Conservation (phyloP, 2,329 filamentous ascomycete species). For the Nannizziopsis barbatae region DNA sequence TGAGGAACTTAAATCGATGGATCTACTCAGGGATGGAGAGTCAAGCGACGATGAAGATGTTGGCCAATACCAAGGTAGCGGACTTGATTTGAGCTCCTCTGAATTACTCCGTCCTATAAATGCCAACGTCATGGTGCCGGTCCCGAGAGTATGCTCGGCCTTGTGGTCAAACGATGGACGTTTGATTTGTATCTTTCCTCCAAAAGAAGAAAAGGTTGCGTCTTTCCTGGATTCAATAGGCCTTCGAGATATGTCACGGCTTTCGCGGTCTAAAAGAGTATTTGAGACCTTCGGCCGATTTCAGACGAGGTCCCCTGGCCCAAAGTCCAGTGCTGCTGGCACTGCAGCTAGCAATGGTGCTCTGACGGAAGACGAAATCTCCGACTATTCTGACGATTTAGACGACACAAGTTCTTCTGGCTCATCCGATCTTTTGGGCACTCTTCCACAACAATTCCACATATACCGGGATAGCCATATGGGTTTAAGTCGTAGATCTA, state of each 20-base stretch:
- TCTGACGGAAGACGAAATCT: constrained; percentile 35
- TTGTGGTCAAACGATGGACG: constrained; percentile 48
- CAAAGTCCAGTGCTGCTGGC: constrained; percentile 34
- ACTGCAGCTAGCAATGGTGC: constrained; percentile 32
- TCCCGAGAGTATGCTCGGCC: constrained; percentile 49
- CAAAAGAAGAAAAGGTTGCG: constrained; percentile 41
- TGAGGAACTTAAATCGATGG: constrained; percentile 34
- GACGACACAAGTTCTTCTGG: constrained; percentile 47
- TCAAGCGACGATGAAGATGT: constrained; percentile 66
- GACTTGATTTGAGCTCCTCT: constrained; percentile 39
- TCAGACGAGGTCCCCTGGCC: constrained; percentile 41
- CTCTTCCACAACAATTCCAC: constrained; percentile 39
- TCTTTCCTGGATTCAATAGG: constrained; percentile 40
- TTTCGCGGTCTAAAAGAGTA: constrained; percentile 41
- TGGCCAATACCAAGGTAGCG: constrained; percentile 33
- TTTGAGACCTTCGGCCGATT: constrained; percentile 56
- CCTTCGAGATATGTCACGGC: constrained; percentile 39
- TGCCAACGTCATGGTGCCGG: constrained; percentile 53
- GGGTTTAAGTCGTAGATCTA: constrained; percentile 46
- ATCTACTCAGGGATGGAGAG: constrained; percentile 53
- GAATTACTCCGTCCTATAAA: constrained; percentile 44
- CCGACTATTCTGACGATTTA: constrained; percentile 43
- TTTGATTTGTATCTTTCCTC: constrained; percentile 48
- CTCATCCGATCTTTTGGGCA: constrained; percentile 35
- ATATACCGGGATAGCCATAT: constrained; percentile 40